These are phyloP conservation scores for Passalora sequoiae DNA, from an alignment of 2,329 filamentous ascomycete species.

Conservation along the genomic window DNA sequence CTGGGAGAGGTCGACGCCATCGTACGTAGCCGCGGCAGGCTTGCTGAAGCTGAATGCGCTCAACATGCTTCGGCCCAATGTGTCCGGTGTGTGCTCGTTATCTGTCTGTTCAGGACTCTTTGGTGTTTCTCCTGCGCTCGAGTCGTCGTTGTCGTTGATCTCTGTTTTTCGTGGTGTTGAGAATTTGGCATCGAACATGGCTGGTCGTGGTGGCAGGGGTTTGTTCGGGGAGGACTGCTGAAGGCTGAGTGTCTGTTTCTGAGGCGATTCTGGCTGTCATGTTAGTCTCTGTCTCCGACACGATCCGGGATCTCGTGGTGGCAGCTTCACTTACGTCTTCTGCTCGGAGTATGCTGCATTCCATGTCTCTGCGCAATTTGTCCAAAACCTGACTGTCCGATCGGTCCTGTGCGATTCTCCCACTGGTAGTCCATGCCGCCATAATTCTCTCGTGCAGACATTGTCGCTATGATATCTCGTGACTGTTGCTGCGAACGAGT, in stretches of 20 bases:
- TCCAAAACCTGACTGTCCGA: slow-evolving; percentile 47
- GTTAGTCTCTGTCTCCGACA: slow-evolving; percentile 2
- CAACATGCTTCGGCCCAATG: slow-evolving; percentile 22
- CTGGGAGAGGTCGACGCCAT: slow-evolving; percentile 10
- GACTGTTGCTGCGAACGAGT: no score
- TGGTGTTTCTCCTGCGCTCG: slow-evolving; percentile 48
- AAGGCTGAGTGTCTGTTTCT: slow-evolving; percentile 47
- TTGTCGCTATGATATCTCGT: slow-evolving; percentile 13
- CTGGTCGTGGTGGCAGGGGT: slow-evolving; percentile 37
- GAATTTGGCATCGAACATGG: slow-evolving; percentile 33
- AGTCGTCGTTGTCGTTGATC: slow-evolving; percentile 39
- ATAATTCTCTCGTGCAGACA: slow-evolving; percentile 38
- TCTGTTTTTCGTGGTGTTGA: slow-evolving; percentile 36
- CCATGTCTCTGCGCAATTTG: slow-evolving; percentile 31
- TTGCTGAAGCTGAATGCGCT: slow-evolving; percentile 3
- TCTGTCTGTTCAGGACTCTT: slow-evolving; percentile 40
- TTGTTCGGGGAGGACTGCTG: slow-evolving; percentile 32
- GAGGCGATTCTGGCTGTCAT: slow-evolving; percentile 42
- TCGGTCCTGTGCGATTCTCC: slow-evolving; percentile 43
- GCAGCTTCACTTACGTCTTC: slow-evolving; percentile 10
- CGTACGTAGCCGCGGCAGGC: slow-evolving; percentile 3
- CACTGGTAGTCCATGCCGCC: slow-evolving; percentile 54
- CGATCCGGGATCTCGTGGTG: no score
- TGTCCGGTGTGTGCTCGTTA: slow-evolving; percentile 30
- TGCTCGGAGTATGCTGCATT: background rate